phyloP scores from a whole-genome alignment of 805 yeast species.

The Wickerhamomyces xylosicus region DNA sequence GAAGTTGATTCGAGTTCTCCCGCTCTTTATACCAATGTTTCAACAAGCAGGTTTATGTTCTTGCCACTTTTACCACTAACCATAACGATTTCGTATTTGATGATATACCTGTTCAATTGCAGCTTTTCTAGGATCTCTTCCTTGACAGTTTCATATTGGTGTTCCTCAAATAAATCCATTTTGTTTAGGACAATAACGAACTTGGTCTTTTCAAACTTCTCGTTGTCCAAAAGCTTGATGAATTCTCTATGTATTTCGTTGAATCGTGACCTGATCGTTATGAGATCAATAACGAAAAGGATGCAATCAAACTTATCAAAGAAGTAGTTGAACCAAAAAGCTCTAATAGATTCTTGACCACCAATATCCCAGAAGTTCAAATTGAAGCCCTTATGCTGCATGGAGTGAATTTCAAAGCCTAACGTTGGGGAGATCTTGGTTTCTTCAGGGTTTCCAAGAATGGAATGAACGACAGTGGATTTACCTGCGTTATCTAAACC shows the following conservation, averaged over 20 bases:
- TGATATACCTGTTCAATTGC: conserved; percentile 4
- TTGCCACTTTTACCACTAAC: neutral
- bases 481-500: conserved; percentile 93
- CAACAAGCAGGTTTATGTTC: neutral
- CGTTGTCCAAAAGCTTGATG: conserved; percentile 41
- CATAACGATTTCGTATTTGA: neutral
- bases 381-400: conserved; percentile 25
- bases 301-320: conserved; percentile 60
- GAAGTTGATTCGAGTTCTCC: too few species aligned
- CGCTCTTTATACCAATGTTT: neutral
- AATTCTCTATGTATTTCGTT: conserved; percentile 59
- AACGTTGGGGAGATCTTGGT: conserved; percentile 71
- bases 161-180: conserved; percentile 41
- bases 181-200: conserved; percentile 69
- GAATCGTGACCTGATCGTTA: conserved; percentile 42
- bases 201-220: conserved; percentile 57
- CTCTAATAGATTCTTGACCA: conserved; percentile 74
- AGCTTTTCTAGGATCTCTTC: conserved; percentile 5
- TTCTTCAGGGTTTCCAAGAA: conserved; percentile 37
- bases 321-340: conserved; percentile 91
- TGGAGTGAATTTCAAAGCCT: conserved; percentile 75
- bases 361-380: conserved; percentile 84
- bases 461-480: conserved; percentile 63
- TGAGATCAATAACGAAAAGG: conserved; percentile 78
- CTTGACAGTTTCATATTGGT: conserved; percentile 11